Base-by-base conservation (phyloP, 768 basidiomycete genomes). In the Obba rivulosa region DNA sequence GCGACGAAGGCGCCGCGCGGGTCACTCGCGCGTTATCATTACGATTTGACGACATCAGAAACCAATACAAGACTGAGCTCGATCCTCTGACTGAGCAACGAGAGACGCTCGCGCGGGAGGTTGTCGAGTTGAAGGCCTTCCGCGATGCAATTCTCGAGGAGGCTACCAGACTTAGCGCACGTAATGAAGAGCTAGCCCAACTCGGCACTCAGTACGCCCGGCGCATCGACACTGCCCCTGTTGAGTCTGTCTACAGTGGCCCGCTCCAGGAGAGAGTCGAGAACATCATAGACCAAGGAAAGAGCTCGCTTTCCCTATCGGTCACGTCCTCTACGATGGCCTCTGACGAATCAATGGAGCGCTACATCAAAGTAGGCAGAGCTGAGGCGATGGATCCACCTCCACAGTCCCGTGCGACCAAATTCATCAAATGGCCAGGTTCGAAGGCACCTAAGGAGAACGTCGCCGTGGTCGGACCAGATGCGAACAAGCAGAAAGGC, bases 121-220 rank as follows among this genome's bases (percentile, higher is more conserved):
- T 97, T 47, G 71, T 75, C 2, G 94, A 98, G 58, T 82, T 99
- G 42, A 84, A 83, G 61, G 85, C 87, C 14, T 81, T 87, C 1
- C 81, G 91, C 25, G 92, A 96, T 55, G 78, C 85, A 36, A 87
- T 88, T 67, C 69, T 94, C 35, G 94, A 95, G 60, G 96, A 99
- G 69, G 89, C 92, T 0, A 86, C 92, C 0, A 84, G 85, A 18
- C 77, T 99, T 43, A 92, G 91, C 62, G 84, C 83, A 5, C 82
- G 92, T 41, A 98, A 98, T 68, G 92, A 94, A 58, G 90, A 94
- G 63, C 76, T 99, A 5, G 87, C 88, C 1, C 87, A 92, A 63
- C 78, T 97, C 38, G 88, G 87, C 55, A 77, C 85, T 4, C 86
- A 91, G 25, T 89, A 94, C 53, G 69, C 81, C 9, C 82, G 89